Percentiles rank a stretch among this genome's conserved stretches.
phyloP scores from a whole-genome alignment of 2,329 filamentous ascomycete genomes.

The Mycogone perniciosa region DNA sequence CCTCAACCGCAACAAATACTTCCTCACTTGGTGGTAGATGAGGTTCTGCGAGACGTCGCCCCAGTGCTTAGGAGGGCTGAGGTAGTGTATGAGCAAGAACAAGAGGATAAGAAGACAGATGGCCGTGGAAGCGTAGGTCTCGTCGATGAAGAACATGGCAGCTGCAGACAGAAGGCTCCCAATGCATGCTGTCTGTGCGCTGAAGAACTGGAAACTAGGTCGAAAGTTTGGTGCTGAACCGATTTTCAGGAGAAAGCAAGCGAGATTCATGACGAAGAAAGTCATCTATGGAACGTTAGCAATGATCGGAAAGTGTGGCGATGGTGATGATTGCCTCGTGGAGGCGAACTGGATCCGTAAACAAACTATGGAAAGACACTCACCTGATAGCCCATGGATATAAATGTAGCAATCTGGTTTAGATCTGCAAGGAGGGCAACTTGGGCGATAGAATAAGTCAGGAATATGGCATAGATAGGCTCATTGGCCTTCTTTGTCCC shows the following conservation, averaged over 20 bases:
- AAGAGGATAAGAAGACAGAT: conserved; percentile 68
- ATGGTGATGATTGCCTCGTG: background rate
- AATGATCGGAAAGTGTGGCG: background rate
- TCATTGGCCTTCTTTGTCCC: conserved; percentile 68
- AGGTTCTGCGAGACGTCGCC: conserved; percentile 84
- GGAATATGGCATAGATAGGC: conserved; percentile 66
- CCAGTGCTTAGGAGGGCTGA: conserved; percentile 80
- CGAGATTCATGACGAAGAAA: conserved; percentile 81
- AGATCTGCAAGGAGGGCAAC: conserved; percentile 75
- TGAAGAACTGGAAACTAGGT: conserved; percentile 84
- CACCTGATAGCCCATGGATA: conserved; percentile 81
- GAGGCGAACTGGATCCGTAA: background rate
- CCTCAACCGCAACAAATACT: conserved; percentile 74
- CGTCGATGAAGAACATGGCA: conserved; percentile 88
- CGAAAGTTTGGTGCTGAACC: conserved; percentile 84
- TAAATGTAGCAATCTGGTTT: conserved; percentile 82
- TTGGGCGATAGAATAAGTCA: conserved; percentile 72
- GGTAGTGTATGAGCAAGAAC: conserved; percentile 80
- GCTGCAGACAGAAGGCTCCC: conserved; percentile 70
- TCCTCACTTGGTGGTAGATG: conserved; percentile 80
- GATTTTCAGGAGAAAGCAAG: conserved; percentile 80
- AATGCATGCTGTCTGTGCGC: conserved; percentile 70
- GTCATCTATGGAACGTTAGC: conserved; percentile 55
- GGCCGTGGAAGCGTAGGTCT: conserved; percentile 69
- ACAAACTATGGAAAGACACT: conserved; percentile 14